phyloP scores from a whole-genome alignment of 2,329 filamentous ascomycete species.

The Diplocarpon rosae region DNA sequence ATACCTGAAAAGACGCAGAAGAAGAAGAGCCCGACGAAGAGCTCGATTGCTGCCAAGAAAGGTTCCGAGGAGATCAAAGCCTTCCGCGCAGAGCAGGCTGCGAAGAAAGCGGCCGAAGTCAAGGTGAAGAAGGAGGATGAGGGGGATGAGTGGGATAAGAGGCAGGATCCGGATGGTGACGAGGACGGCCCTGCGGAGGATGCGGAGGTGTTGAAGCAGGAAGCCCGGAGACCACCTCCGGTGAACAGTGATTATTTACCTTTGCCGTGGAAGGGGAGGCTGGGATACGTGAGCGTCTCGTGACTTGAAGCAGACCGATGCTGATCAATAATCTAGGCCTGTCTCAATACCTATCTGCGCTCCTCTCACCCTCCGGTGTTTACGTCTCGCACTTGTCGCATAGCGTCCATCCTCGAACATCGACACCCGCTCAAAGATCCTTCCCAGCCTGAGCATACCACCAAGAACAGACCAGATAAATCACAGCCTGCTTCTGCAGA shows the following conservation, averaged over 20 bases:
- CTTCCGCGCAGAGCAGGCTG: conserved; percentile 24
- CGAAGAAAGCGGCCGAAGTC: conserved; percentile 19
- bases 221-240: conserved; percentile 44
- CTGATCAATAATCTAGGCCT: conserved; percentile 46
- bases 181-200: conserved; percentile 21
- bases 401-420: conserved; percentile 82
- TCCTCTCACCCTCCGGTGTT: conserved; percentile 75
- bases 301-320: neutral
- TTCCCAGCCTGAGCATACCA: conserved; percentile 64
- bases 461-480: conserved; percentile 77
- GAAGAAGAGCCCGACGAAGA: conserved; percentile 24
- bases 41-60: conserved; percentile 25
- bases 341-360: conserved; percentile 84
- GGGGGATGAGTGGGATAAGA: conserved; percentile 21
- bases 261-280: conserved; percentile 77
- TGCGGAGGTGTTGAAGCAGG: conserved; percentile 22
- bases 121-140: conserved; percentile 22
- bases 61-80: conserved; percentile 26
- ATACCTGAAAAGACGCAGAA: conserved; percentile 19
- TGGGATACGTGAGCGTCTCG: conserved; percentile 63
- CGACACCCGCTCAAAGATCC: conserved; percentile 71
- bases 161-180: conserved; percentile 23
- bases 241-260: conserved; percentile 77
- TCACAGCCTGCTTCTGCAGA: conserved; percentile 53
- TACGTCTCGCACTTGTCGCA: conserved; percentile 81